Conservation (phyloP, 2,329 filamentous ascomycete species). For the Diaporthe amygdali region DNA sequence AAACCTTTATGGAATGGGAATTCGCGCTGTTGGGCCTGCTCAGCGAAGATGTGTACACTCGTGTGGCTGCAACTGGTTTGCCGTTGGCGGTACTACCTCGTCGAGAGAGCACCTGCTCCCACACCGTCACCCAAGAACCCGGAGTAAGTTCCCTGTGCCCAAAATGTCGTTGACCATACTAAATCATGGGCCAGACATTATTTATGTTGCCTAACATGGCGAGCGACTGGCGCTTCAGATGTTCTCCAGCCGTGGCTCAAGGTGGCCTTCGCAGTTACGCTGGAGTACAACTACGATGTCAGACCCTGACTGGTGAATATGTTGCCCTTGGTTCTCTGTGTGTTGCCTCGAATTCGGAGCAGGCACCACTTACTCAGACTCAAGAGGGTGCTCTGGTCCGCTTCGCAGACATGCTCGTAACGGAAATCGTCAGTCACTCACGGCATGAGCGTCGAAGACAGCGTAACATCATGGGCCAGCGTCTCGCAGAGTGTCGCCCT, state of each 20-base stretch:
- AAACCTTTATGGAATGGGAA: conserved; percentile 50
- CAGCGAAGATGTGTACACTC: conserved; percentile 47
- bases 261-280: conserved; percentile 47
- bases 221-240: conserved; percentile 48
- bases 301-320: conserved; percentile 43
- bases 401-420: conserved; percentile 40
- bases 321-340: conserved; percentile 48
- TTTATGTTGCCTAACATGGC: conserved; percentile 47
- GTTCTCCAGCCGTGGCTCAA: conserved; percentile 44
- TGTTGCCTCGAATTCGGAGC: conserved; percentile 42
- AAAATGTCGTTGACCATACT: neutral
- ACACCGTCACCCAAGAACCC: conserved; percentile 43
- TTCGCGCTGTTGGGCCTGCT: conserved; percentile 50
- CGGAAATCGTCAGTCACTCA: conserved; percentile 44
- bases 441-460: conserved; percentile 44
- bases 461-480: conserved; percentile 42
- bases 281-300: conserved; percentile 44
- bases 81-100: conserved; percentile 47
- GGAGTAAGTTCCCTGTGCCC: conserved; percentile 31
- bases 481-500: conserved; percentile 31
- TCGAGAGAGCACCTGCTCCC: conserved; percentile 49
- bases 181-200: conserved; percentile 33
- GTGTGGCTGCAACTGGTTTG: conserved; percentile 47
- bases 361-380: conserved; percentile 36
- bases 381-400: conserved; percentile 35